Evolutionary conservation across 2,329 filamentous ascomycete species (phyloP), one percentile per base, ranked within the genome.

Genomic region (Phaeosphaeriaceae sp.): DNA sequence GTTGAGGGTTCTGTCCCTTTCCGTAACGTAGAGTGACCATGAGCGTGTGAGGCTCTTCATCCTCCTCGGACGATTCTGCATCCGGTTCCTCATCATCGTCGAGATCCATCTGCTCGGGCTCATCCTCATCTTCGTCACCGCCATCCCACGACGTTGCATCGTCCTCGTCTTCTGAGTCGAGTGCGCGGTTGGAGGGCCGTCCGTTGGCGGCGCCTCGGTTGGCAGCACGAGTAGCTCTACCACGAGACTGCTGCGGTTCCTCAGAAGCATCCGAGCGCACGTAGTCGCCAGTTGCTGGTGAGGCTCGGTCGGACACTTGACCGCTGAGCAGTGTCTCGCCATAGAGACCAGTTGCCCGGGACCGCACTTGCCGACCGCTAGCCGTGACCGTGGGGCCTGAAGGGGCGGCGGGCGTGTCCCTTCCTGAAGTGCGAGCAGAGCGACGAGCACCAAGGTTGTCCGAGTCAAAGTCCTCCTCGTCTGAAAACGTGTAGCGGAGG

Each of bases 401-500:
- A 4, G 85, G 82, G 63, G 94, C 91, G 42, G 86, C 86, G 0
- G 92, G 90, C 0, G 91, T 92, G 62, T 88, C 88, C 10, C 88
- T 84, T 41, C 89, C 86, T 1, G 91, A 92, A 64, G 92, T 91
- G 24, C 94, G 81, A 10, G 80, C 81, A 4, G 86, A 88, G 48
- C 84, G 81, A 46, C 86, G 88, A 19, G 88, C 85, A 13, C 91
- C 92, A 7, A 89, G 86, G 19, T 81, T 80, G 59, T 82, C 93
- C 75, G 88, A 89, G 71, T 86, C 86, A 51, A 80, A 83, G n/a
- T 96, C 92, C 66, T 96, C 92, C 22, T 96, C 92, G 52, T 97
- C 93, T 0, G 93, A 96, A 73, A 91, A 99, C 0, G 92, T 99
- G 74, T 99, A 99, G 78, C 93, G 96, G 80, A 96, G 91, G 60